Percentiles rank a stretch among this genome's conserved stretches.
phyloP scores from a whole-genome alignment of 2,329 filamentous ascomycete genomes.

The Talaromyces rugulosus region DNA sequence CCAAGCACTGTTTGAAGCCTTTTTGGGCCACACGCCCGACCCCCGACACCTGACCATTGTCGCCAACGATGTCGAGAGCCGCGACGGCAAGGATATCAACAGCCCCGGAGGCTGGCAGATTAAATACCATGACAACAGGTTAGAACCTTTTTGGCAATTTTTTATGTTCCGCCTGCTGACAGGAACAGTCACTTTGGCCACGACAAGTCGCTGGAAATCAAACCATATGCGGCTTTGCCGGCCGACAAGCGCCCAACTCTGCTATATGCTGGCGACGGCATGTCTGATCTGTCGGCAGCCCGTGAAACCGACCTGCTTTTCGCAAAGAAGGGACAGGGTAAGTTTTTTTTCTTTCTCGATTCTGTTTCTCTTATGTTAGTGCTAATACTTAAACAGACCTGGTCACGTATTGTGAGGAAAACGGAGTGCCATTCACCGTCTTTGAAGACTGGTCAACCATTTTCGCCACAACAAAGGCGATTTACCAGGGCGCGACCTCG shows the following conservation, averaged over 20 bases:
- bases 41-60: slow-evolving; percentile 73
- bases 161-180: not conserved
- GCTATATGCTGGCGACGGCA: slow-evolving; percentile 93
- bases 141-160: slow-evolving; percentile 11
- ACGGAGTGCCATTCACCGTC: slow-evolving; percentile 80
- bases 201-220: slow-evolving; percentile 89
- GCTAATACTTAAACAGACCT: slow-evolving; percentile 57
- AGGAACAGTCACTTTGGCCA: slow-evolving; percentile 73
- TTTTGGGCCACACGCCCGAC: slow-evolving; percentile 72
- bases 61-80: slow-evolving; percentile 71
- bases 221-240: slow-evolving; percentile 70
- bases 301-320: slow-evolving; percentile 91
- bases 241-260: slow-evolving; percentile 67
- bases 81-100: slow-evolving; percentile 68
- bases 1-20: slow-evolving; percentile 70
- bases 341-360: slow-evolving; percentile 20
- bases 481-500: slow-evolving; percentile 66
- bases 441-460: slow-evolving; percentile 84
- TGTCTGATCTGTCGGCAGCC: slow-evolving; percentile 87
- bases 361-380: not conserved
- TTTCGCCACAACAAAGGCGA: slow-evolving; percentile 68
- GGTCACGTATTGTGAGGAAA: slow-evolving; percentile 77
- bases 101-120: slow-evolving; percentile 84
- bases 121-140: slow-evolving; percentile 81
- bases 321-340: slow-evolving; percentile 84